These are phyloP conservation scores for Ochromonas danica DNA, from an alignment of 108 stramenopile species.

Conservation along the genomic window DNA sequence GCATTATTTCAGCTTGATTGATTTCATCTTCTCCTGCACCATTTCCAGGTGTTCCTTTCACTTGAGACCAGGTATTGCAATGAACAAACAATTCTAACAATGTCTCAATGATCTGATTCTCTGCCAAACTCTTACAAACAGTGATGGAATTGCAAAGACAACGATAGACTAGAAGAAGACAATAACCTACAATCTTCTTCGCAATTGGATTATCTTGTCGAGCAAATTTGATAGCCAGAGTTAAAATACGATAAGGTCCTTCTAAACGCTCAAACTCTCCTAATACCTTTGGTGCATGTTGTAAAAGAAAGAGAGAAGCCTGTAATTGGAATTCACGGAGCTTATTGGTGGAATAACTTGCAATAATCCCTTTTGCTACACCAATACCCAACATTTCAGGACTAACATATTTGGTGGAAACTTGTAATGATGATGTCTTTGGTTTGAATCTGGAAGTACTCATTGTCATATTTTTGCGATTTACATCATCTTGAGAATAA, in stretches of 20 bases:
- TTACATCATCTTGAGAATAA: too few species aligned
- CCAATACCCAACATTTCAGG: not conserved
- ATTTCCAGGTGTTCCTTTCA: too few species aligned
- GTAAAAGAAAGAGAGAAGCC: not conserved
- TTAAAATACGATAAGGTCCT: not conserved
- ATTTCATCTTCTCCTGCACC: too few species aligned
- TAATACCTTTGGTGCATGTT: constrained; percentile 14
- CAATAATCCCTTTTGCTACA: not conserved
- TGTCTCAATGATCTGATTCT: not conserved
- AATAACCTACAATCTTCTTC: not conserved
- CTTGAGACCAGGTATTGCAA: too few species aligned
- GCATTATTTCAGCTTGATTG: too few species aligned
- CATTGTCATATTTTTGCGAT: too few species aligned
- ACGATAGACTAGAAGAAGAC: not conserved
- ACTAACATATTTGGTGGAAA: not conserved
- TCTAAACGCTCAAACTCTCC: constrained; percentile 14
- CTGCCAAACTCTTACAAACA: not conserved
- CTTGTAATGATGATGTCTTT: too few species aligned
- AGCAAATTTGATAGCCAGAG: not conserved
- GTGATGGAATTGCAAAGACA: not conserved
- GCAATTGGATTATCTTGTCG: not conserved
- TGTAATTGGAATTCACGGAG: constrained; percentile 23
- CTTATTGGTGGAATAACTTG: not conserved
- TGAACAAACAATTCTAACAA: constrained; percentile 27
- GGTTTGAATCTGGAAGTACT: too few species aligned